Base-by-base conservation (phyloP, 176 grass and related monocot species). In the Carex parvula region DNA sequence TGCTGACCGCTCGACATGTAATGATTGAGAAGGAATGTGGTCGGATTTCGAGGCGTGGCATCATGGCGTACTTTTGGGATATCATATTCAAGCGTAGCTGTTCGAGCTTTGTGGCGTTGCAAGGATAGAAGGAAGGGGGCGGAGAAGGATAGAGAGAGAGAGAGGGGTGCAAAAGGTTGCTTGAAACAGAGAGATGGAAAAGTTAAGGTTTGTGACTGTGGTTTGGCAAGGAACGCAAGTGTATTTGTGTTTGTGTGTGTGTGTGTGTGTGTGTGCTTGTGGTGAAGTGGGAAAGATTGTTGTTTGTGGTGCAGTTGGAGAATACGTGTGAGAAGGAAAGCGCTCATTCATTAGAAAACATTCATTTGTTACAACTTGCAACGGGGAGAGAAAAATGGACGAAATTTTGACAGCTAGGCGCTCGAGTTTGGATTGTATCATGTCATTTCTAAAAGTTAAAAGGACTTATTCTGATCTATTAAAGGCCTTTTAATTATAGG, bases 251-350 rank as follows among this genome's bases (percentile, higher is more conserved):
- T 54, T 42, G 6, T 84, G 58, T 58, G 6, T 39, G 21, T 21
- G 58, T 58, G 6, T 39, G 21, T 21, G 6, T 87, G 87, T 89
- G 39, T 67, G 59, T 16, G 16, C 59, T 14, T 87, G 90, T 92
- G 90, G 89, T 87, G 62, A 56, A 60, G 46, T 44, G 32, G 68
- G 75, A 62, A 83, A 71, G 1, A 60, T 42, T 52, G 80, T 32
- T 79, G 24, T 64, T 63, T 91, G 93, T 93, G 93, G 91, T 87
- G 58, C 55, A 55, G 60, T 62, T 21, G 50, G 62, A 65, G 81
- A 74, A 64, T 89, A 95, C 91, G 93, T 95, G 87, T 86, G 88
- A 60, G 85, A 64, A 89, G 58, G 86, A 54, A 86, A 79, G 17
- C 44, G 60, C 22, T 44, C 60, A 82, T 42, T 42, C 60, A 68